These are phyloP conservation scores for Scedosporium boydii DNA, from an alignment of 2,329 filamentous ascomycete species.

Conservation along the genomic window DNA sequence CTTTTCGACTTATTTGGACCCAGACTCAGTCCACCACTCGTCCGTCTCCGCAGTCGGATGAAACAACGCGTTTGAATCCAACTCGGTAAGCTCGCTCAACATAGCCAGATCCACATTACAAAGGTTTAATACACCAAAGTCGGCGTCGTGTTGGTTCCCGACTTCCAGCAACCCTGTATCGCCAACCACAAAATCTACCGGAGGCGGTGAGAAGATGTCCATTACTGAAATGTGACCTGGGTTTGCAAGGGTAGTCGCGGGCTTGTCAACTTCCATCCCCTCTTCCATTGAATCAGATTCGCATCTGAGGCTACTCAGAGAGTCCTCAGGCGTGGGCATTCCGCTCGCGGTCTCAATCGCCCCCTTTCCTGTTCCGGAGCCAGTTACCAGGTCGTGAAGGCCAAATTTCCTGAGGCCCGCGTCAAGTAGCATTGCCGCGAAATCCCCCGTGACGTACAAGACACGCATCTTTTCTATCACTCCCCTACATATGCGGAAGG, in stretches of 20 bases:
- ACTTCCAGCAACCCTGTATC: background rate
- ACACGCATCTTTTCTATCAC: constrained; percentile 56
- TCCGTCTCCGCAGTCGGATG: background rate
- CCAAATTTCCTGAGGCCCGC: constrained; percentile 73
- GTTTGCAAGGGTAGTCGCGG: background rate
- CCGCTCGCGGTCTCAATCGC: background rate
- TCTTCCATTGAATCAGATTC: background rate
- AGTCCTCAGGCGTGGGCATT: background rate
- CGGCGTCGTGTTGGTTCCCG: background rate
- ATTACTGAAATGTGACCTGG: background rate
- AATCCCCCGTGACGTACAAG: constrained; percentile 58
- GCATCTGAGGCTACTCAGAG: background rate
- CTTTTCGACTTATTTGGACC: background rate
- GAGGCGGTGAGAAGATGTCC: background rate
- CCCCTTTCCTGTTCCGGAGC: too few species aligned
- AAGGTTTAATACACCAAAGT: background rate
- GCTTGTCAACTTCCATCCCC: background rate
- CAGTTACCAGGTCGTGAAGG: background rate
- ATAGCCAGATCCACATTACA: background rate
- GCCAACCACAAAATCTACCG: background rate
- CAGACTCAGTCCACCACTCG: background rate
- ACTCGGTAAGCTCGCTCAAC: background rate
- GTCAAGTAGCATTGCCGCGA: constrained; percentile 78
- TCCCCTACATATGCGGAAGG: constrained; percentile 59
- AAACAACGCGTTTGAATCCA: background rate